Conservation (phyloP, 805 yeast genomes). For the Spathaspora boniae region DNA sequence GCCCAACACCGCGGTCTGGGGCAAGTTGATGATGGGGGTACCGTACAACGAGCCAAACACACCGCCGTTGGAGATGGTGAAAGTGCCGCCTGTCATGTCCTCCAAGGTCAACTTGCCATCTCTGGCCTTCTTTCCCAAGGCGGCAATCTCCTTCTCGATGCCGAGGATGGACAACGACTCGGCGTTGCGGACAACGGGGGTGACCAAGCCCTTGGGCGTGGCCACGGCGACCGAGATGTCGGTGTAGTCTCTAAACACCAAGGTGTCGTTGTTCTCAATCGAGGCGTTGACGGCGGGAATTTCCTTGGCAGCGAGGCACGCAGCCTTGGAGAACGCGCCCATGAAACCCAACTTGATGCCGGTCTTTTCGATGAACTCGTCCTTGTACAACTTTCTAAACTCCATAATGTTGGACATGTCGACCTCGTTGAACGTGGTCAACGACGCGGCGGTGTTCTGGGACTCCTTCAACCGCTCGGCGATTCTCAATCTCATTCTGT, state of each 20-base stretch:
- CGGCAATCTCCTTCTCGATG: slow-evolving; percentile 80
- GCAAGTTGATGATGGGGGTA: slow-evolving; percentile 97
- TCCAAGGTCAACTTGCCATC: slow-evolving; percentile 94
- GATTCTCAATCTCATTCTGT: slow-evolving; percentile 98
- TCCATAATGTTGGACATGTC: slow-evolving; percentile 92
- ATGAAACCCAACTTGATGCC: slow-evolving; percentile 97
- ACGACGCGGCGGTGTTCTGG: slow-evolving; percentile 97
- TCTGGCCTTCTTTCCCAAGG: slow-evolving; percentile 88
- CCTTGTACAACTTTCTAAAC: slow-evolving; percentile 95
- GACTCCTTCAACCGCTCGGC: slow-evolving; percentile 99
- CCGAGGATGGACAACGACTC: slow-evolving; percentile 86
- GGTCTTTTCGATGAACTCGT: slow-evolving; percentile 88
- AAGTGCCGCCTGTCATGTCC: slow-evolving; percentile 99
- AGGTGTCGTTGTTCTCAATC: slow-evolving; percentile 86
- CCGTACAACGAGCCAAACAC: slow-evolving; percentile 97
- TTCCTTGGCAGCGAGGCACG: slow-evolving; percentile 88
- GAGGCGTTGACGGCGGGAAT: slow-evolving; percentile 94
- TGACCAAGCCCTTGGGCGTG: slow-evolving; percentile 97
- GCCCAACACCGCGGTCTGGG: slow-evolving; percentile 97
- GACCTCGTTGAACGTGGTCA: slow-evolving; percentile 96
- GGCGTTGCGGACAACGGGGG: slow-evolving; percentile 96
- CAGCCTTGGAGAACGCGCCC: slow-evolving; percentile 97
- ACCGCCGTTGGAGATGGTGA: slow-evolving; percentile 99
- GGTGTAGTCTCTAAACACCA: slow-evolving; percentile 93
- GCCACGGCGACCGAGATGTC: slow-evolving; percentile 97